phyloP scores from a whole-genome alignment of 768 basidiomycete species.

The Mycena maculata region DNA sequence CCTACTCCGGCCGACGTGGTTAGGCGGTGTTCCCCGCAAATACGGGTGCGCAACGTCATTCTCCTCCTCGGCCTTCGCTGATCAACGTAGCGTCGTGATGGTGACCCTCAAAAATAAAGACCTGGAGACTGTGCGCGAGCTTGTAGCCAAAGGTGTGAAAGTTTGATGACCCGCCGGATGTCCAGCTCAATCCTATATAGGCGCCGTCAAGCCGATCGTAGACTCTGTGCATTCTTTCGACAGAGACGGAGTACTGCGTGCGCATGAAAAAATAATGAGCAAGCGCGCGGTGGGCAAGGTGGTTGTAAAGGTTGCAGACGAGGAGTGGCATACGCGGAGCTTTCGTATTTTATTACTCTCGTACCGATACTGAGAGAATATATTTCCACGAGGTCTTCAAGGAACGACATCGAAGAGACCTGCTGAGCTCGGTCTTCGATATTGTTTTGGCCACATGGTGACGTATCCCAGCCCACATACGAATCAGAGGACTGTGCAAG shows the following conservation, averaged over 20 bases:
- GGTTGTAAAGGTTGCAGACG: slow-evolving; percentile 53
- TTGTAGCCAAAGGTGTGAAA: slow-evolving; percentile 13
- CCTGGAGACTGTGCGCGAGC: slow-evolving; percentile 7
- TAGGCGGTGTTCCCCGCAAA: slow-evolving; percentile 63
- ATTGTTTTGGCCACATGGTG: too few species aligned
- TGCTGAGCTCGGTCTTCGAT: too few species aligned
- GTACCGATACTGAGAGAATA: too few species aligned
- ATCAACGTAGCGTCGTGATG: not conserved
- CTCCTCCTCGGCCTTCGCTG: not conserved
- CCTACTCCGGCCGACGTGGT: slow-evolving; percentile 54
- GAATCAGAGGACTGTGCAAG: too few species aligned
- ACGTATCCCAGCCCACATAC: too few species aligned
- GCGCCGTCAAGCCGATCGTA: slow-evolving; percentile 56
- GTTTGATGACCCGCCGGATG: not conserved
- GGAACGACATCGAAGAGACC: too few species aligned
- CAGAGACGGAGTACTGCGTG: slow-evolving; percentile 55
- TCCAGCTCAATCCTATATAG: slow-evolving; percentile 33
- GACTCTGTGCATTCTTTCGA: slow-evolving; percentile 60
- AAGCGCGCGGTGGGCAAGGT: slow-evolving; percentile 65
- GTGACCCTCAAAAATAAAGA: slow-evolving; percentile 5
- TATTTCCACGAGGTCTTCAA: too few species aligned
- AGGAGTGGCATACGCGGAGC: too few species aligned
- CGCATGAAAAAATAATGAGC: slow-evolving; percentile 63
- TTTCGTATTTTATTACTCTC: too few species aligned
- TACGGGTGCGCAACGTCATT: slow-evolving; percentile 54